A percentile compares a stretch with the other conserved stretches of the same genome.
These are phyloP conservation scores for Talaromyces ruber DNA, from an alignment of 495 filamentous ascomycete genomes.

Conservation along the genomic window DNA sequence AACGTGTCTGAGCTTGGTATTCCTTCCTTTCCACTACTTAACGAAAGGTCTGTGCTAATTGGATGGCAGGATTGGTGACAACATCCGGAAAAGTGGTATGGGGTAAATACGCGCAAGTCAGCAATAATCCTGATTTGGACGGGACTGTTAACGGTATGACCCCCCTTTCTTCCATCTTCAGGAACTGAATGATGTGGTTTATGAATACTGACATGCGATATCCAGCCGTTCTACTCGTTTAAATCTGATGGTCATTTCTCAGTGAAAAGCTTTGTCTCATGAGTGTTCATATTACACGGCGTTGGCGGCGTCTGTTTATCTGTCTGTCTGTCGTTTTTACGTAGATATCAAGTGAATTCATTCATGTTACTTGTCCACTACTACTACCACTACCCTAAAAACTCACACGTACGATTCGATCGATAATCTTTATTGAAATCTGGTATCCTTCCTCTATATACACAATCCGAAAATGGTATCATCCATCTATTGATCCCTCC, in stretches of 20 bases:
- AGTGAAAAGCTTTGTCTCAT: not conserved
- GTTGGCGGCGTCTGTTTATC: not conserved
- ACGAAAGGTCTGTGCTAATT: not conserved
- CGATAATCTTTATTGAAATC: not conserved
- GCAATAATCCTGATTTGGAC: conserved; percentile 68
- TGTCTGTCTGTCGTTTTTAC: not conserved
- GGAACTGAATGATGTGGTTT: not conserved
- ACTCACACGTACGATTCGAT: no score
- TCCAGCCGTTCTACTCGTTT: conserved; percentile 6
- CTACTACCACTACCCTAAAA: no score
- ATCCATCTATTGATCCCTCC: not conserved
- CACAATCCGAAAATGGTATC: not conserved
- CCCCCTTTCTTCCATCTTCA: not conserved
- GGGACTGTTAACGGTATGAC: conserved; percentile 62
- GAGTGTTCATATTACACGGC: not conserved
- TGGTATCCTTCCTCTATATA: not conserved
- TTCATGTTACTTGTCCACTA: not conserved
- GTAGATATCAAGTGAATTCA: not conserved
- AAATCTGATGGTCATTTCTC: not conserved
- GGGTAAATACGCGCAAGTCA: conserved; percentile 72
- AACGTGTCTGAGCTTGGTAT: conserved; percentile 87
- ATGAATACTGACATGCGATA: not conserved
- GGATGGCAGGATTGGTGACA: conserved; percentile 56
- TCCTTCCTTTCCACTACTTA: not conserved
- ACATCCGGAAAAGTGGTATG: conserved; percentile 89